Evolutionary conservation across 768 basidiomycete species (phyloP).

Genomic region (Punctularia strigosozonata): DNA sequence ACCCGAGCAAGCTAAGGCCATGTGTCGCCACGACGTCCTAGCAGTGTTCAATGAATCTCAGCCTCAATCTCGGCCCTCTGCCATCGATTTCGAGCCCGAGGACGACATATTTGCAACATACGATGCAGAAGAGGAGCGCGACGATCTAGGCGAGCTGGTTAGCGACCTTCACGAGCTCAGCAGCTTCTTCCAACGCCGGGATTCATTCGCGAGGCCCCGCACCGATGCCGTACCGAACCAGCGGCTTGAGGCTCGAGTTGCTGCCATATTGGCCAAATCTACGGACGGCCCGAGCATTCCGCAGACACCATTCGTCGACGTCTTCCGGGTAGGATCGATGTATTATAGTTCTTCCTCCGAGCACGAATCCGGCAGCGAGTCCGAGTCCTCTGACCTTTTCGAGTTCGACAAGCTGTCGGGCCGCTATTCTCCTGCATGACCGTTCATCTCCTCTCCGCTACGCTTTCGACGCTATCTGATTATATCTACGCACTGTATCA

Average conservation of each 20-base stretch:
- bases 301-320: conserved; percentile 71
- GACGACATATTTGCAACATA: conserved; percentile 31
- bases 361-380: conserved; percentile 19
- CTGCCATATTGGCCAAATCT: conserved; percentile 77
- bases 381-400: conserved; percentile 23
- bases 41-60: conserved; percentile 82
- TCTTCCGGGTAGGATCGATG: conserved; percentile 44
- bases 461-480: neutral
- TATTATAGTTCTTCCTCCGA: conserved; percentile 12
- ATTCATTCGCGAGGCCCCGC: neutral
- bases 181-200: conserved; percentile 53
- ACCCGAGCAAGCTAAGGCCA: conserved; percentile 43
- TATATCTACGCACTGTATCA: neutral
- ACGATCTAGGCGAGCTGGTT: conserved; percentile 70
- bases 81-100: conserved; percentile 65
- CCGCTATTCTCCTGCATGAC: neutral
- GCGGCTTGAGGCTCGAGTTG: conserved; percentile 64
- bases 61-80: conserved; percentile 53
- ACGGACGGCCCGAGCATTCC: conserved; percentile 42
- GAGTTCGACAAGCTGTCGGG: too few species aligned
- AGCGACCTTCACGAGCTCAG: conserved; percentile 69
- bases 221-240: conserved; percentile 26
- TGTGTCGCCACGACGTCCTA: conserved; percentile 67
- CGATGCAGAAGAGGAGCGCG: conserved; percentile 26
- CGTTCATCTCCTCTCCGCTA: neutral